These are phyloP conservation scores for Cadophora luteo-olivacea DNA, from an alignment of 2,329 filamentous ascomycete species.

Conservation along the genomic window DNA sequence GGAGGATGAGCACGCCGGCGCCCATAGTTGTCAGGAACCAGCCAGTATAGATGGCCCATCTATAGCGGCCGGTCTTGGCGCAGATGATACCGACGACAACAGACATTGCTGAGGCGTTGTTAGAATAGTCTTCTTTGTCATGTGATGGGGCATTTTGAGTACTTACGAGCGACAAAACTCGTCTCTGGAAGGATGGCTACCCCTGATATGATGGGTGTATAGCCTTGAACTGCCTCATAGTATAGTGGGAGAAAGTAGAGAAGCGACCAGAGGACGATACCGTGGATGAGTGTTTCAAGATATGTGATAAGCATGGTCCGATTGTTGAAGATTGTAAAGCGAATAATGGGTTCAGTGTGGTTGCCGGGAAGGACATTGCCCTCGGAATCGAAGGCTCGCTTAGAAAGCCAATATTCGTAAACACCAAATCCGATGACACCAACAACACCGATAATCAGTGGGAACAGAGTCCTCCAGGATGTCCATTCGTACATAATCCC, in stretches of 20 bases:
- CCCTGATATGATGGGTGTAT: slow-evolving; percentile 59
- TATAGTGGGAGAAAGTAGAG: slow-evolving; percentile 62
- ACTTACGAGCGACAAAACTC: slow-evolving; percentile 63
- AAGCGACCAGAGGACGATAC: slow-evolving; percentile 59
- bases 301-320: slow-evolving; percentile 57
- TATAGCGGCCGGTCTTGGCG: slow-evolving; percentile 62
- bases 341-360: slow-evolving; percentile 47
- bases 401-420: slow-evolving; percentile 53
- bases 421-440: slow-evolving; percentile 59
- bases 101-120: slow-evolving; percentile 63
- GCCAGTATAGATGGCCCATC: slow-evolving; percentile 60
- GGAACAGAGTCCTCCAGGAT: slow-evolving; percentile 66
- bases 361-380: slow-evolving; percentile 34
- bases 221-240: slow-evolving; percentile 59
- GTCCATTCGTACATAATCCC: slow-evolving; percentile 70
- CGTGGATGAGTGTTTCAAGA: slow-evolving; percentile 62
- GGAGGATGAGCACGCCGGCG: slow-evolving; percentile 59
- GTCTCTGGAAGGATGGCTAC: slow-evolving; percentile 65
- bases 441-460: slow-evolving; percentile 60
- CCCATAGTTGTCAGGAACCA: slow-evolving; percentile 67
- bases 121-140: slow-evolving; percentile 49
- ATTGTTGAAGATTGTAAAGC: slow-evolving; percentile 52
- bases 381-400: slow-evolving; percentile 37
- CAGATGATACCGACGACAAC: slow-evolving; percentile 61
- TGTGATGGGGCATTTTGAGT: slow-evolving; percentile 55